Base-by-base conservation (phyloP, 1,284 basidiomycete genomes). In the Ustilago crameri region DNA sequence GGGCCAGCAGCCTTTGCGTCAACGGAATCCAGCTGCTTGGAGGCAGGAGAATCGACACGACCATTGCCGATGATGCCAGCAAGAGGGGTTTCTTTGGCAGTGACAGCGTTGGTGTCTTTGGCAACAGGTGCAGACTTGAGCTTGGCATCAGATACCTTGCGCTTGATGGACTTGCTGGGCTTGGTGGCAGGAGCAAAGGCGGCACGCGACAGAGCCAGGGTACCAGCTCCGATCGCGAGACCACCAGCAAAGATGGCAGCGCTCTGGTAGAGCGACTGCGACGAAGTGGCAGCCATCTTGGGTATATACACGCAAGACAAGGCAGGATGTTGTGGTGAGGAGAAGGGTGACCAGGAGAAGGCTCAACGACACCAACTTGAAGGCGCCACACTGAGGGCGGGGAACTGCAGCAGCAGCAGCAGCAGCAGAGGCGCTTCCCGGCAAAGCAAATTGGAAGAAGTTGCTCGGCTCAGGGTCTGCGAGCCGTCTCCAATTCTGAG, bases 221-320 rank as follows among this genome's bases (percentile, higher is more conserved):
- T 76, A 41, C 75, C 75, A 8, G 77, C 78, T 48, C 78, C 78
- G 42, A 79, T 69, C 37, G 78, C 78, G 44, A 80, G 73, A 56
- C 78, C 78, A 60, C 78, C 78, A 23, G 78, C 78, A 42, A 80
- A 80, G 65, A 77, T 75, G 64, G 73, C 75, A 18, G 75, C 75
- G 70, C 64, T 73, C 56, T 68, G 65, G 40, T 73, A 73, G 64
- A 73, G 65, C 60, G 70, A 64, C 64, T 68, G 70, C 51, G 63
- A 65, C 34, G 63, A 59, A 8, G 64, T 63, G 27, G 70, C 70
- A 67, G 65, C 70, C 58, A 65, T 65, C 68, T 54, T 68, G 44
- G 26, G 43, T 42, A 43, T 55, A 34, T 46, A 22, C 48, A 61
- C 53, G 49, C 52, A 44, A 56, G 53, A 10, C 15, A 15, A 48